A percentile compares a stretch with the other conserved stretches of the same genome.
phyloP scores from a whole-genome alignment of 768 basidiomycete species.

The Hericium alpestre region DNA sequence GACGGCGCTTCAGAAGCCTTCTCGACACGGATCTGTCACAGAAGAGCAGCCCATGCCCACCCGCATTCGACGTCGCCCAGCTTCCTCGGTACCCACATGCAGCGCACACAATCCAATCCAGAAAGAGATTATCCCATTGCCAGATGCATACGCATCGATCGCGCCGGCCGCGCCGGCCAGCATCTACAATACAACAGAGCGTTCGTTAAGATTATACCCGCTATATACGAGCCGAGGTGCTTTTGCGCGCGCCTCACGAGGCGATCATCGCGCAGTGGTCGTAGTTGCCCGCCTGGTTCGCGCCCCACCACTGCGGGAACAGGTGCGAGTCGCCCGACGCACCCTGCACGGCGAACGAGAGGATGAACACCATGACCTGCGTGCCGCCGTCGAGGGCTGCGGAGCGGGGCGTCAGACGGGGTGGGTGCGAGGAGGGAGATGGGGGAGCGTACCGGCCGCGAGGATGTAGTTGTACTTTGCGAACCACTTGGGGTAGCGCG shows the following conservation, averaged over 20 bases:
- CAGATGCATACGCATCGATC: too few species aligned
- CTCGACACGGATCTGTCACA: too few species aligned
- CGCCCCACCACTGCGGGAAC: constrained; percentile 49
- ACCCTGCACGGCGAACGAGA: constrained; percentile 28
- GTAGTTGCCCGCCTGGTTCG: constrained; percentile 38
- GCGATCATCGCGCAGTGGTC: constrained; percentile 11
- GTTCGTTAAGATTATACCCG: too few species aligned
- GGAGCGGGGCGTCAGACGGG: neutral
- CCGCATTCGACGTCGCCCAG: too few species aligned
- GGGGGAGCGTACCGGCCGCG: constrained; percentile 19
- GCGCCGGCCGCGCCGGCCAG: too few species aligned
- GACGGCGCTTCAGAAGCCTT: too few species aligned
- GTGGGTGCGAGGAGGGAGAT: neutral
- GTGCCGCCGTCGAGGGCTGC: constrained; percentile 27
- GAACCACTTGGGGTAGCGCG: constrained; percentile 37
- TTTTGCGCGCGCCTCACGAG: neutral
- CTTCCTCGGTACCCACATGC: too few species aligned
- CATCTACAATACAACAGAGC: too few species aligned
- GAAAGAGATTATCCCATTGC: too few species aligned
- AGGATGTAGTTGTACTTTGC: constrained; percentile 26
- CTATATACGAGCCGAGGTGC: too few species aligned
- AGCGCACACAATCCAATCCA: too few species aligned
- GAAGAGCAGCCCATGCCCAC: too few species aligned
- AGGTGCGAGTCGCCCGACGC: constrained; percentile 36
- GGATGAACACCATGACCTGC: constrained; percentile 35